These are phyloP conservation scores for Gaultheria prostrata DNA, from an alignment of 148 eudicot genomes.

Conservation along the genomic window DNA sequence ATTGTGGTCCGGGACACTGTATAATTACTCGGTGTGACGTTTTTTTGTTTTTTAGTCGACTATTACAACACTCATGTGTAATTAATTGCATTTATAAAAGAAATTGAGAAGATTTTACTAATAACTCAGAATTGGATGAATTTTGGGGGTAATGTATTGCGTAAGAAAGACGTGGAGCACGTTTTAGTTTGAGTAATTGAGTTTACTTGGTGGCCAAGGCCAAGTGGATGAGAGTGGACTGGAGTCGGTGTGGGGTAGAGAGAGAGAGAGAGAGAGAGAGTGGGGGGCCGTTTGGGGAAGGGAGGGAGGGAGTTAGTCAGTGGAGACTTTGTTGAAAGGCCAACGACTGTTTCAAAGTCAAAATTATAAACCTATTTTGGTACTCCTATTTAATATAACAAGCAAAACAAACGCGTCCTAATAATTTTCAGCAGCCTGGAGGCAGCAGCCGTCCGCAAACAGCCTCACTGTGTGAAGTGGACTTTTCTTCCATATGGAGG, in stretches of 20 bases:
- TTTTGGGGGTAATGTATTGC: no score
- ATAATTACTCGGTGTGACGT: no score
- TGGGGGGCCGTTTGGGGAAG: not conserved
- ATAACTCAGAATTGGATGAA: not conserved
- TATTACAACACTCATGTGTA: no score
- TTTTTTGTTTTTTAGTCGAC: no score
- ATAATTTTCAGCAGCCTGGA: not conserved
- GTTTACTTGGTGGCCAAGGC: slow-evolving; percentile 13
- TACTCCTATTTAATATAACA: not conserved
- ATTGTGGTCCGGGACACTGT: no score
- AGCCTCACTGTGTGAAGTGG: not conserved
- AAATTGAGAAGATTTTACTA: no score
- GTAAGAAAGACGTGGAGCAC: slow-evolving; percentile 10
- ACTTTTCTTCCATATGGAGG: not conserved
- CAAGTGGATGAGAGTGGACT: slow-evolving; percentile 32
- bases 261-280: not conserved
- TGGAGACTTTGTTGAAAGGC: not conserved
- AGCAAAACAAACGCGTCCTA: not conserved
- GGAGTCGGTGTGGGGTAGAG: slow-evolving; percentile 10
- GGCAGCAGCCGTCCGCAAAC: slow-evolving; percentile 4
- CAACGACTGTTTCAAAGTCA: slow-evolving; percentile 29
- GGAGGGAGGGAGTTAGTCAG: not conserved
- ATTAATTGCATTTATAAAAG: no score
- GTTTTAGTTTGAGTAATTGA: slow-evolving; percentile 4
- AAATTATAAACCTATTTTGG: not conserved